These are phyloP conservation scores for Russula sp. DNA, from an alignment of 768 basidiomycete genomes.

Conservation along the genomic window DNA sequence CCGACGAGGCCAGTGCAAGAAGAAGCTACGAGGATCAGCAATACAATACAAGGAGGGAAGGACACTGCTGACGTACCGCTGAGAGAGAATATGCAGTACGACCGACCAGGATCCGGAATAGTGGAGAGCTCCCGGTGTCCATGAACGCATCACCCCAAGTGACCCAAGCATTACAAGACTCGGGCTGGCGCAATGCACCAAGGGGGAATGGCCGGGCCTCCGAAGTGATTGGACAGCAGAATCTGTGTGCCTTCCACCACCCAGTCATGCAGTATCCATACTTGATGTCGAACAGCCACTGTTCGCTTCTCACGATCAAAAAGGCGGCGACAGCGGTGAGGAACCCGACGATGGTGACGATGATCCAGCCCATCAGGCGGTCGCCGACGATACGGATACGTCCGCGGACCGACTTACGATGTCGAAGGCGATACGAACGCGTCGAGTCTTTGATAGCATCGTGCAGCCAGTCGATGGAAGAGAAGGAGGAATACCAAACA, in stretches of 20 bases:
- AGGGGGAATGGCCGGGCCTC: slow-evolving; percentile 23
- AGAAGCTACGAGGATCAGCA: slow-evolving; percentile 48
- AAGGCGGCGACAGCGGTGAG: slow-evolving; percentile 84
- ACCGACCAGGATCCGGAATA: slow-evolving; percentile 50
- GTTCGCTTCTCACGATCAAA: slow-evolving; percentile 79
- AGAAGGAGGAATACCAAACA: slow-evolving; percentile 89
- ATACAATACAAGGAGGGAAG: not conserved
- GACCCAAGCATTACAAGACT: slow-evolving; percentile 64
- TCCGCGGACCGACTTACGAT: slow-evolving; percentile 66
- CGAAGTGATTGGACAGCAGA: slow-evolving; percentile 64
- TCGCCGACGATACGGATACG: slow-evolving; percentile 62
- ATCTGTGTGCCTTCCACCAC: slow-evolving; percentile 73
- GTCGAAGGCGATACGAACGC: slow-evolving; percentile 70
- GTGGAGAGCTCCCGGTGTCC: slow-evolving; percentile 34
- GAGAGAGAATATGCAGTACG: slow-evolving; percentile 68
- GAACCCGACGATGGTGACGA: slow-evolving; percentile 86
- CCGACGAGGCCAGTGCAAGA: slow-evolving; percentile 67
- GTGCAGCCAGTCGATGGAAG: slow-evolving; percentile 94
- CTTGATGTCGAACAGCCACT: slow-evolving; percentile 88
- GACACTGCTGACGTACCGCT: slow-evolving; percentile 57
- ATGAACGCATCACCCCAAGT: slow-evolving; percentile 66
- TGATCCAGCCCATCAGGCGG: slow-evolving; percentile 82
- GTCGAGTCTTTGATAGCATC: slow-evolving; percentile 93
- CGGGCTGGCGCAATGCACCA: slow-evolving; percentile 31
- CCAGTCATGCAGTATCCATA: slow-evolving; percentile 76